These are phyloP conservation scores for Monosporascus sp. DNA, from an alignment of 2,329 filamentous ascomycete genomes.

Conservation along the genomic window DNA sequence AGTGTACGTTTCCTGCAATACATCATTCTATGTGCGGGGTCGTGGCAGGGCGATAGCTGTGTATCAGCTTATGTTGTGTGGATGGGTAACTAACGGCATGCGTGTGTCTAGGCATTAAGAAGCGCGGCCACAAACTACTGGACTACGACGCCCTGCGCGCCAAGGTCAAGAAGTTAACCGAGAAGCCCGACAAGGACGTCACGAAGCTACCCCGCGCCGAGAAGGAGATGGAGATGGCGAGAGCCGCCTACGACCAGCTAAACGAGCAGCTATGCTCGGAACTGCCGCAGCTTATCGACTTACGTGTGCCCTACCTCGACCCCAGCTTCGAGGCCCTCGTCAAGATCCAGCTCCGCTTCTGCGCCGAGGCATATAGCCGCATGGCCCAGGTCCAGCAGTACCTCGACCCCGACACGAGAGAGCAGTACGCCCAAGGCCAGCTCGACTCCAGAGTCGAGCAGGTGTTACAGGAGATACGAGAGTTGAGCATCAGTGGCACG, in stretches of 20 bases:
- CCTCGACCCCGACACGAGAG: slow-evolving; percentile 87
- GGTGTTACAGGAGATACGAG: slow-evolving; percentile 92
- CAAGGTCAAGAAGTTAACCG: slow-evolving; percentile 93
- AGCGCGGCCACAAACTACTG: slow-evolving; percentile 95
- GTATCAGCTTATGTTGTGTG: background rate
- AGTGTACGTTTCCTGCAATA: slow-evolving; percentile 54
- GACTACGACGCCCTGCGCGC: slow-evolving; percentile 96
- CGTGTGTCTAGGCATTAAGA: slow-evolving; percentile 74
- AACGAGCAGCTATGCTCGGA: slow-evolving; percentile 95
- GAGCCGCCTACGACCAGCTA: slow-evolving; percentile 87
- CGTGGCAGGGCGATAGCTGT: background rate
- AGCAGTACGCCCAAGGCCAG: slow-evolving; percentile 92
- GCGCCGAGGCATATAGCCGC: slow-evolving; percentile 91
- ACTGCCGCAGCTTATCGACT: slow-evolving; percentile 90
- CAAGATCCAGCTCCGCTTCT: slow-evolving; percentile 97
- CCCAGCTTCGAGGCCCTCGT: slow-evolving; percentile 96
- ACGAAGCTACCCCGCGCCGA: slow-evolving; percentile 94
- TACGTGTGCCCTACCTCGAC: slow-evolving; percentile 94
- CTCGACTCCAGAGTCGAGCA: slow-evolving; percentile 89
- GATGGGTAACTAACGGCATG: background rate
- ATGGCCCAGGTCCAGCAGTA: slow-evolving; percentile 99
- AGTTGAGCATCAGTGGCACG: slow-evolving; percentile 82
- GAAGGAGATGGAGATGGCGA: slow-evolving; percentile 93
- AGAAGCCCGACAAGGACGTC: slow-evolving; percentile 98
- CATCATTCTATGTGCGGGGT: background rate